Evolutionary conservation across 208 protist genomes (phyloP).

Genomic region (Blastocrithidia nonstop): DNA sequence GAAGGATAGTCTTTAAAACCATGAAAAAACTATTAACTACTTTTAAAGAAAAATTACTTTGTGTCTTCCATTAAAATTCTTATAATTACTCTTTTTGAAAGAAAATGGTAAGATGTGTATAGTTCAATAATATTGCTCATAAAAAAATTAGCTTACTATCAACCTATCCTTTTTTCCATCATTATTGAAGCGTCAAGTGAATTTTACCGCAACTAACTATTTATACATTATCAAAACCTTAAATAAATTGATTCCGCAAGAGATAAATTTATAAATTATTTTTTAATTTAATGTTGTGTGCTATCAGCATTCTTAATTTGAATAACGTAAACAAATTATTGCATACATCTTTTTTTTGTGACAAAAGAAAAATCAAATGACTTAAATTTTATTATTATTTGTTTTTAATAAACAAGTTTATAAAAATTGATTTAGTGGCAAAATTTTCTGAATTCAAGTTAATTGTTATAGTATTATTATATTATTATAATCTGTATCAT

Average conservation of each 20-base stretch:
- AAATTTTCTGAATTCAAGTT: background rate
- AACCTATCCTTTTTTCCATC: background rate
- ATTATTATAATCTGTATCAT: background rate
- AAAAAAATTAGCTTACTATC: background rate
- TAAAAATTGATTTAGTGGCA: background rate
- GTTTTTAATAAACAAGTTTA: background rate
- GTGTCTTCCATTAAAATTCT: background rate
- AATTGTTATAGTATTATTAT: background rate
- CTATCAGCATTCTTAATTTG: background rate
- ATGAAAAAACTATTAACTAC: too few relatives aligned
- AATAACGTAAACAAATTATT: conserved; percentile 1
- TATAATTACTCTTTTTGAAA: too few relatives aligned
- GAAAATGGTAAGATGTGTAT: conserved; percentile 1
- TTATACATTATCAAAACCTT: background rate
- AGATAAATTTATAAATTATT: conserved; percentile 1
- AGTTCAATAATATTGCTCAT: conserved; percentile 1
- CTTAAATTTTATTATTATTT: conserved; percentile 1
- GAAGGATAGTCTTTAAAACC: background rate
- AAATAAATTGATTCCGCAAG: background rate
- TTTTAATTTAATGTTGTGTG: background rate
- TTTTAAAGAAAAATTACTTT: too few relatives aligned
- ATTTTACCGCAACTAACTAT: background rate
- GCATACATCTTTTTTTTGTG: too few relatives aligned
- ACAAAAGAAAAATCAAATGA: background rate
- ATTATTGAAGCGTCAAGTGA: background rate